Percentiles rank a stretch among this genome's conserved stretches.
phyloP scores from a whole-genome alignment of 2,329 filamentous ascomycete species.

The Westerdykella ornata region DNA sequence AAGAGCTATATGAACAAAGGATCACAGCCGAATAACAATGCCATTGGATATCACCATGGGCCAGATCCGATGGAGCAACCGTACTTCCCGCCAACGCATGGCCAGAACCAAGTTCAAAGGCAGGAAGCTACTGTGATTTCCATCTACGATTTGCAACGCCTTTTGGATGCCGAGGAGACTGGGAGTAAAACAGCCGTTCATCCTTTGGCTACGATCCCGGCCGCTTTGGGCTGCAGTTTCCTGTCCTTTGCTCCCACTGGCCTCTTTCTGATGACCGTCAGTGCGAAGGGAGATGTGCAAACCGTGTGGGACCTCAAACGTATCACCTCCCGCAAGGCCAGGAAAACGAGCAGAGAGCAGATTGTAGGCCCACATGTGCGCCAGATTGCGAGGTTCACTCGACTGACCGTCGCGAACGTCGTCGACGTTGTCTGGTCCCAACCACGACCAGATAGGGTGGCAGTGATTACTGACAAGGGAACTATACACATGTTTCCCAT shows the following conservation, averaged over 20 bases:
- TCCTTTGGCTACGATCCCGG: constrained; percentile 63
- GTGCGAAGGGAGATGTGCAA: constrained; percentile 75
- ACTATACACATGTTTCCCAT: constrained; percentile 90
- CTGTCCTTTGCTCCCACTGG: constrained; percentile 71
- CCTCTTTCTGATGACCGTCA: constrained; percentile 68
- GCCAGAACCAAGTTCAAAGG: constrained; percentile 48
- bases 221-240: constrained; percentile 71
- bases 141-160: constrained; percentile 61
- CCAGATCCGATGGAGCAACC: constrained; percentile 41
- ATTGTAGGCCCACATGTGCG: constrained; percentile 52
- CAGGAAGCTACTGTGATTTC: constrained; percentile 67
- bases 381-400: constrained; percentile 79
- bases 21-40: constrained; percentile 13
- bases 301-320: constrained; percentile 72
- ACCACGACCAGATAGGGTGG: constrained; percentile 73
- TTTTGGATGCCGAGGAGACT: constrained; percentile 47
- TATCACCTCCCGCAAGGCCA: constrained; percentile 42
- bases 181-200: constrained; percentile 47
- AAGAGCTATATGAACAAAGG: constrained; percentile 68
- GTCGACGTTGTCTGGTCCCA: constrained; percentile 84
- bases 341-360: constrained; percentile 26
- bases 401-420: constrained; percentile 86
- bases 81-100: constrained; percentile 72
- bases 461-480: constrained; percentile 88
- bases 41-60: constrained; percentile 16